Percentiles rank a stretch among this genome's conserved stretches.
Evolutionary conservation across 1,284 basidiomycete genomes (phyloP).

Genomic region (Fistulinella cinereoalba): DNA sequence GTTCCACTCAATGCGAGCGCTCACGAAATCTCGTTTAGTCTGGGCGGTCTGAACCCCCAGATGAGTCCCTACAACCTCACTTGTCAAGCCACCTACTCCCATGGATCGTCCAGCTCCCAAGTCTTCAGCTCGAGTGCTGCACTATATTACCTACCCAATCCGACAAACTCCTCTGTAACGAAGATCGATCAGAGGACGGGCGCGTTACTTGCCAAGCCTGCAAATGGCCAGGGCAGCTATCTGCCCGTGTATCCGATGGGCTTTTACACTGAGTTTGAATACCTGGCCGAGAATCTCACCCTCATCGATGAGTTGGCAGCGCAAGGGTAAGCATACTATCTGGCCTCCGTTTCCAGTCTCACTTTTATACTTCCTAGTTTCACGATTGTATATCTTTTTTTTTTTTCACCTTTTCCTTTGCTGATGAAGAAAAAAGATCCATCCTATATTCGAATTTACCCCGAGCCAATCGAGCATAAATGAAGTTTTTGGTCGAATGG

Average conservation of each 20-base stretch:
- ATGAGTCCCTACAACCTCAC: slow-evolving; percentile 27
- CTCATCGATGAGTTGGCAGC: slow-evolving; percentile 54
- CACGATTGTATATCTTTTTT: slow-evolving; percentile 28
- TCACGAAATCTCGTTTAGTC: slow-evolving; percentile 24
- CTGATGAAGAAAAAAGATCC: slow-evolving; percentile 42
- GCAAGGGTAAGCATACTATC: slow-evolving; percentile 51
- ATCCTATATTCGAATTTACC: slow-evolving; percentile 63
- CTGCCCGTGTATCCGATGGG: slow-evolving; percentile 67
- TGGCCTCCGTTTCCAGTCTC: neutral
- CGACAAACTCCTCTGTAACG: slow-evolving; percentile 48
- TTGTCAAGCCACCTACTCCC: slow-evolving; percentile 25
- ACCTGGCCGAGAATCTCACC: slow-evolving; percentile 55
- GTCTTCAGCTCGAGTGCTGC: slow-evolving; percentile 45
- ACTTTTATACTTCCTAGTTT: slow-evolving; percentile 24
- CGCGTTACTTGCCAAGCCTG: slow-evolving; percentile 56
- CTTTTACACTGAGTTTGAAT: slow-evolving; percentile 69
- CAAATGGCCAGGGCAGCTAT: slow-evolving; percentile 47
- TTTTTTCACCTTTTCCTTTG: neutral
- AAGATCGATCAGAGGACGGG: slow-evolving; percentile 74
- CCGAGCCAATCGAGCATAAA: slow-evolving; percentile 46
- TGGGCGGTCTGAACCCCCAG: slow-evolving; percentile 23
- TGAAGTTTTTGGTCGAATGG: slow-evolving; percentile 62
- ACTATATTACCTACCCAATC: slow-evolving; percentile 60
- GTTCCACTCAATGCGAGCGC: slow-evolving; percentile 32
- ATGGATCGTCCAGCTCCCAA: slow-evolving; percentile 31